Evolutionary conservation across 257 asterid genomes (phyloP).

Genomic region (Forsythia viridissima): DNA sequence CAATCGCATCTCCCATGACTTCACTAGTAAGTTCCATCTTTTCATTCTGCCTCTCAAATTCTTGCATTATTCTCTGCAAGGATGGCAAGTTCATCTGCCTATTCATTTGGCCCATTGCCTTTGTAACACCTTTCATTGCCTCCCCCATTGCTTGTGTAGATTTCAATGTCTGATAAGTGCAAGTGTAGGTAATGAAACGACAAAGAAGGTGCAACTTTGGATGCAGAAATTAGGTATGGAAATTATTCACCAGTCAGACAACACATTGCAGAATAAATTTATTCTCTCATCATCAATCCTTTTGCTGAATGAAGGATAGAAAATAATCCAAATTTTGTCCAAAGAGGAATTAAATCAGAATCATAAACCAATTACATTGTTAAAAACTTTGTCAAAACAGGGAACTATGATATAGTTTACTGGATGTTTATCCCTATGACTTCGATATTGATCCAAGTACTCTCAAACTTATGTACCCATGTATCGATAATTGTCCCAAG

Average conservation of each 20-base stretch:
- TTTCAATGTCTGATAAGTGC: conserved; percentile 68
- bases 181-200: conserved; percentile 1
- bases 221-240: not conserved
- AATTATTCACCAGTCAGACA: not conserved
- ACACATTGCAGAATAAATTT: not conserved
- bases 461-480: not conserved
- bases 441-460: not conserved
- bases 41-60: conserved; percentile 93
- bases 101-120: conserved; percentile 99
- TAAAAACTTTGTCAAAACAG: not conserved
- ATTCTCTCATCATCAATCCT: not conserved
- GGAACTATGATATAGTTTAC: not conserved
- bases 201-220: not conserved
- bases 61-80: conserved; percentile 97
- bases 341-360: not conserved
- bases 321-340: not conserved
- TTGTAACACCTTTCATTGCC: conserved; percentile 98
- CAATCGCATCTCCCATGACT: conserved; percentile 98
- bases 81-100: conserved; percentile 98
- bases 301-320: not conserved
- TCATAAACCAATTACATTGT: not conserved
- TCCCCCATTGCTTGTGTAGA: conserved; percentile 99
- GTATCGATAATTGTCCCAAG: not conserved
- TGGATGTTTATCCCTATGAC: not conserved
- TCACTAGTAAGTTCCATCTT: conserved; percentile 94